Evolutionary conservation across 345 rosid species (phyloP).

Genomic region (Linum lewisii): DNA sequence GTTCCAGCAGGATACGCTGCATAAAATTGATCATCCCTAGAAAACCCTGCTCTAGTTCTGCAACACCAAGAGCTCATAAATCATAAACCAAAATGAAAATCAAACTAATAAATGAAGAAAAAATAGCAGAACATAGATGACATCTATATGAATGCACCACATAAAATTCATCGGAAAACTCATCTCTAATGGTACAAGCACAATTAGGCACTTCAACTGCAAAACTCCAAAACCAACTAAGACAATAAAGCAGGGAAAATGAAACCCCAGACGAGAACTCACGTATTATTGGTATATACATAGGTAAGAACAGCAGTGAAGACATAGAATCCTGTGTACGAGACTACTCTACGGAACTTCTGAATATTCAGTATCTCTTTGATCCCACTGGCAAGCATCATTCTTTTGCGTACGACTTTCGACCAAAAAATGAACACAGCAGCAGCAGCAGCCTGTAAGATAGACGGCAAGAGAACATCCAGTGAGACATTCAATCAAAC

Average conservation of each 20-base stretch:
- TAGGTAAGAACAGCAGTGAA: constrained; percentile 49
- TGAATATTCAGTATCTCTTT: constrained; percentile 64
- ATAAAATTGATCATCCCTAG: constrained; percentile 82
- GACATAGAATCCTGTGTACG: constrained; percentile 65
- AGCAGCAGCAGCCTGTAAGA: not conserved
- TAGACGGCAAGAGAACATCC: not conserved
- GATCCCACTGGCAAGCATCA: constrained; percentile 34
- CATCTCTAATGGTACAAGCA: not conserved
- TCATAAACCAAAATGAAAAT: not conserved
- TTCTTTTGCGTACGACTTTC: no score
- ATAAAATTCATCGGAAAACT: not conserved
- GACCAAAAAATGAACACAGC: no score
- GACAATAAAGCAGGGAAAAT: not conserved
- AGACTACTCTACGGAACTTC: constrained; percentile 62
- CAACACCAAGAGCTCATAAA: constrained; percentile 13
- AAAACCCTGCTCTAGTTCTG: constrained; percentile 86
- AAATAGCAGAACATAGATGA: not conserved
- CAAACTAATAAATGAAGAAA: not conserved
- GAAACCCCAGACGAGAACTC: constrained; percentile 16
- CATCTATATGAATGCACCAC: not conserved
- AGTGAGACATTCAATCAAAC: not conserved
- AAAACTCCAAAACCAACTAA: constrained; percentile 5
- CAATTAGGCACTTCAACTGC: not conserved
- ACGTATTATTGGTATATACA: constrained; percentile 82
- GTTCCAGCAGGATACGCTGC: constrained; percentile 94